Base-by-base conservation (phyloP, 768 basidiomycete genomes). In the Boletus reticulatus region DNA sequence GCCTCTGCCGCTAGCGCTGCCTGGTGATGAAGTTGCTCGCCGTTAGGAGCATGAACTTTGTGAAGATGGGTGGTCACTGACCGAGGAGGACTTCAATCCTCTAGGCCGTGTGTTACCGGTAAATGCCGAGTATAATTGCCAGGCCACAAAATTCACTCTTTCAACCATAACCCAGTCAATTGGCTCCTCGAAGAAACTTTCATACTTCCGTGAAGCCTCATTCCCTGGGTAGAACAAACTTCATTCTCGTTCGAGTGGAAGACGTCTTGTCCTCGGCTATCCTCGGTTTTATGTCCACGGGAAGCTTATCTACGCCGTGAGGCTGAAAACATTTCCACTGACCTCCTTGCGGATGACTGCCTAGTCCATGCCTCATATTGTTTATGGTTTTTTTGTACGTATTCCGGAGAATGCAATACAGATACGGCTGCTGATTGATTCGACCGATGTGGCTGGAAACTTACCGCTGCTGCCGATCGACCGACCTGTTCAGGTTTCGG, bases 211-310 rank as follows among this genome's bases (percentile, higher is more conserved):
- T 50, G 59, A 34, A 44, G 72, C 64, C 71, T 73, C 69, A 69
- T 73, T 73, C 69, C 67, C 67, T 72, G 68, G 63, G 67, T 11
- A 72, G 55, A 73, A 47, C 14, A 48, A 57, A 2, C 11, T 54
- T 41, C 63, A 55, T 27, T 50, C 57, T 62, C 54, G 58, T 57
- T 36, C 36, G 24, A 13, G 44, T 20, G 17, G 19, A 46, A 47
- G 47, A 27, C 37, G 6, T 27, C 20, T 43, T 29, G 20, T 48
- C 43, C 39, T 27, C 38, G 32, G 39, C 29, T 48, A 43, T 53
- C 44, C 48, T 37, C 22, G 32, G 41, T 22, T 51, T 56, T 29
- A 38, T 29, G 10, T 39, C n/a, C 16, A 52, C 9, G 20, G 43
- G 47, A 20, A 43, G 37, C n/a, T 32, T 41, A 12, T 32, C 34